A percentile compares a stretch with the other conserved stretches of the same genome.
These are phyloP conservation scores for Collybia sp. DNA, from an alignment of 768 basidiomycete species.

Conservation along the genomic window DNA sequence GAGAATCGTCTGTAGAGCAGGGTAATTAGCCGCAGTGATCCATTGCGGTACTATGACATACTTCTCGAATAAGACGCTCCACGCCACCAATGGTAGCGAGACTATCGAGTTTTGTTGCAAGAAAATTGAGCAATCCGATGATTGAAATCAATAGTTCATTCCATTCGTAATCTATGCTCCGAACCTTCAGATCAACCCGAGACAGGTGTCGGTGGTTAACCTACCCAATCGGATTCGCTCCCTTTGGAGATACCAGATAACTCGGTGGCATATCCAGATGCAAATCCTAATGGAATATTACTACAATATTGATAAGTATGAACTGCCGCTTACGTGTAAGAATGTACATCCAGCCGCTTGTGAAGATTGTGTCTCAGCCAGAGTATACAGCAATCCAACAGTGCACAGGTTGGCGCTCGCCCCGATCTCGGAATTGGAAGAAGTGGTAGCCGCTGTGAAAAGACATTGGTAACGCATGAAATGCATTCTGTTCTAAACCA, in stretches of 20 bases:
- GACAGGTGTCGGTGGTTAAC: constrained; percentile 10
- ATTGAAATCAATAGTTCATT: constrained; percentile 58
- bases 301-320: background rate
- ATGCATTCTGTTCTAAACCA: constrained; percentile 5
- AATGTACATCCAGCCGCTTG: constrained; percentile 50
- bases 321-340: constrained; percentile 43
- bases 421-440: constrained; percentile 35
- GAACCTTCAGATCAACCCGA: background rate
- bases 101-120: constrained; percentile 48
- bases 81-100: constrained; percentile 49
- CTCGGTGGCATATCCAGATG: constrained; percentile 47
- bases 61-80: constrained; percentile 51
- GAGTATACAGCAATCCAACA: constrained; percentile 65
- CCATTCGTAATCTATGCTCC: constrained; percentile 59
- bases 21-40: background rate
- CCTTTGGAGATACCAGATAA: constrained; percentile 54
- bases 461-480: constrained; percentile 1
- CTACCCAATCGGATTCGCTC: constrained; percentile 50
- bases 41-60: constrained; percentile 18
- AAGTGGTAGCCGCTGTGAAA: constrained; percentile 42
- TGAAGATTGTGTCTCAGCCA: constrained; percentile 72
- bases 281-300: constrained; percentile 36
- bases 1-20: constrained; percentile 35
- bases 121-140: constrained; percentile 48
- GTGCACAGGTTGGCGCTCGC: constrained; percentile 46